A percentile compares a stretch with the other conserved stretches of the same genome.
phyloP scores from a whole-genome alignment of 768 basidiomycete species.

The Multifurca ochricompacta region DNA sequence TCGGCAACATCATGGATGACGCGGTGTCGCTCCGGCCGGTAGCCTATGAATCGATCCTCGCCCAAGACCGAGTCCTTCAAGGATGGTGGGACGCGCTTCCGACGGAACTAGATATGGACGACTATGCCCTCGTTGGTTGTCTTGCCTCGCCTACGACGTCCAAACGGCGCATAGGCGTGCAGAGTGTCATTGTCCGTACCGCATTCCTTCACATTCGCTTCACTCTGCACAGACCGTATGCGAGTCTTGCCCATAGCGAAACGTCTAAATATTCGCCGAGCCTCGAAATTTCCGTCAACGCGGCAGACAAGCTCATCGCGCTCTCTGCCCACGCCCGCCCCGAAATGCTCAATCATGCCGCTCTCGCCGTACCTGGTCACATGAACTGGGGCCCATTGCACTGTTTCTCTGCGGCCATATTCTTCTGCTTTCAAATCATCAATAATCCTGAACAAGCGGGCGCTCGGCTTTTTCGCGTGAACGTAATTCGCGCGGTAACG shows the following conservation, averaged over 20 bases:
- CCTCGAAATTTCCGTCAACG: slow-evolving; percentile 61
- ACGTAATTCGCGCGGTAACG: slow-evolving; percentile 55
- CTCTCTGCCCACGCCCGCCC: slow-evolving; percentile 64
- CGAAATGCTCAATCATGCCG: slow-evolving; percentile 56
- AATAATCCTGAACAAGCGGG: slow-evolving; percentile 68
- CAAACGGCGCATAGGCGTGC: slow-evolving; percentile 56
- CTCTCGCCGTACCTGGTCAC: slow-evolving; percentile 64
- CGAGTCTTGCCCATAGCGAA: slow-evolving; percentile 30
- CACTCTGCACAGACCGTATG: slow-evolving; percentile 68
- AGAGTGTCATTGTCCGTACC: slow-evolving; percentile 65
- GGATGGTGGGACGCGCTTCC: slow-evolving; percentile 71
- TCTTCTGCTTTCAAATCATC: slow-evolving; percentile 76
- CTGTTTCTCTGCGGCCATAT: slow-evolving; percentile 74
- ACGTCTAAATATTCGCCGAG: slow-evolving; percentile 1
- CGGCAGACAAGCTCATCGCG: slow-evolving; percentile 33
- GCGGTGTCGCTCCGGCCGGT: slow-evolving; percentile 62
- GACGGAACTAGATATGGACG: slow-evolving; percentile 60
- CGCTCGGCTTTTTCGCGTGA: slow-evolving; percentile 58
- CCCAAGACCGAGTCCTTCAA: slow-evolving; percentile 56
- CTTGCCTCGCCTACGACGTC: slow-evolving; percentile 49
- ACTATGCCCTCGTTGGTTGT: slow-evolving; percentile 58
- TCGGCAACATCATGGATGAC: slow-evolving; percentile 75
- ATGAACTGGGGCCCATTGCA: slow-evolving; percentile 75
- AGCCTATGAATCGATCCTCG: slow-evolving; percentile 57
- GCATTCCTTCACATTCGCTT: slow-evolving; percentile 72